These are phyloP conservation scores for Heracleum sosnowskyi DNA, from an alignment of 129 eudicot genomes.

Conservation along the genomic window DNA sequence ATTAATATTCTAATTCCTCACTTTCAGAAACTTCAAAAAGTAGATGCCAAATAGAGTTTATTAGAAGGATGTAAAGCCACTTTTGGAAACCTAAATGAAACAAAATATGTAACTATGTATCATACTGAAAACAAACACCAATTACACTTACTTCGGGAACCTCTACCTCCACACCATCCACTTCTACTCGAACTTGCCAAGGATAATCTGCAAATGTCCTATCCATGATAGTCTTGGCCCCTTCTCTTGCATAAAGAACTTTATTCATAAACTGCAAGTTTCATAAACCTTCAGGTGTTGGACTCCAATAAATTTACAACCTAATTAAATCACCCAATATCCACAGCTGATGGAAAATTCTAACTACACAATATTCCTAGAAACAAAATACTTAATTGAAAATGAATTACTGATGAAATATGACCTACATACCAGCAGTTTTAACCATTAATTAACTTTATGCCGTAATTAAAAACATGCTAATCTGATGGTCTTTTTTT, in stretches of 20 bases:
- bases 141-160: conserved; percentile 83
- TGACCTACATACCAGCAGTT: neutral
- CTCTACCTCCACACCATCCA: conserved; percentile 88
- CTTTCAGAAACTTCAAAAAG: neutral
- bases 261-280: conserved; percentile 47
- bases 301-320: neutral
- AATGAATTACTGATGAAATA: neutral
- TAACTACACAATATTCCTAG: neutral
- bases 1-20: no score
- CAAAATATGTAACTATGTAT: neutral
- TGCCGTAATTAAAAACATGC: neutral
- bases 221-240: conserved; percentile 94
- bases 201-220: conserved; percentile 91
- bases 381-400: neutral
- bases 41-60: neutral
- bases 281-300: neutral
- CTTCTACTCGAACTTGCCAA: conserved; percentile 94
- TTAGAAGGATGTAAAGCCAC: neutral
- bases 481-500: no score
- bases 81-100: neutral
- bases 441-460: neutral
- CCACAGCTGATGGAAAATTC: neutral
- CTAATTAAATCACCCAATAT: neutral
- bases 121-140: neutral
- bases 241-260: conserved; percentile 98